Evolutionary conservation across 2,329 filamentous ascomycete genomes (phyloP).

Genomic region (Orbilia quercus): DNA sequence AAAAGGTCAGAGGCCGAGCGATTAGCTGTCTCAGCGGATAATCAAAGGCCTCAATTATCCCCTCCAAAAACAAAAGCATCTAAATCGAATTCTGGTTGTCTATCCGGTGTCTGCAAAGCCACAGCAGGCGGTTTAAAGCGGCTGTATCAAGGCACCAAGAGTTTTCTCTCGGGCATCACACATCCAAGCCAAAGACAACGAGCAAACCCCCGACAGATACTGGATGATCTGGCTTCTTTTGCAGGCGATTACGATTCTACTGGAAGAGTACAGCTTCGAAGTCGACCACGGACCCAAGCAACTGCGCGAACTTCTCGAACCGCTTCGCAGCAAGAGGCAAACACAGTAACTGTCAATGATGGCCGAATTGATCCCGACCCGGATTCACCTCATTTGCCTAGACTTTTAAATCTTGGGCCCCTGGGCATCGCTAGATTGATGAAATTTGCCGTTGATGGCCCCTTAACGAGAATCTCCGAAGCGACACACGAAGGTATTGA

Average conservation of each 20-base stretch:
- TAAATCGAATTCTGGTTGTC: neutral
- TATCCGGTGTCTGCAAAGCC: conserved; percentile 3
- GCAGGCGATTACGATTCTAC: neutral
- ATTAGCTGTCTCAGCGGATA: neutral
- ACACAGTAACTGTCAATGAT: neutral
- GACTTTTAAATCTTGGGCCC: conserved; percentile 17
- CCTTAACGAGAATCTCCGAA: conserved; percentile 23
- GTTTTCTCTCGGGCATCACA: neutral
- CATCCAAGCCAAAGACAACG: neutral
- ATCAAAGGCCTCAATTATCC: neutral
- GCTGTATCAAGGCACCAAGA: neutral
- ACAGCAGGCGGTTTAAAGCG: neutral
- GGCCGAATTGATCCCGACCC: neutral
- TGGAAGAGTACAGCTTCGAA: too few species aligned
- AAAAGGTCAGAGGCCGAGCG: neutral
- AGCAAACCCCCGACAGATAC: too few species aligned
- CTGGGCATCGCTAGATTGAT: neutral
- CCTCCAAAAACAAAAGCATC: neutral
- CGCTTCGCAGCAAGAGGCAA: neutral
- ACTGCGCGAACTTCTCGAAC: neutral
- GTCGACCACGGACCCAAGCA: neutral
- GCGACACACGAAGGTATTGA: conserved; percentile 10
- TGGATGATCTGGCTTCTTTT: conserved; percentile 14
- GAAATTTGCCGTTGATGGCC: neutral
- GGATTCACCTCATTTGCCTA: conserved; percentile 5